These are phyloP conservation scores for Neolentinus lepideus DNA, from an alignment of 1,284 basidiomycete species.

Conservation along the genomic window DNA sequence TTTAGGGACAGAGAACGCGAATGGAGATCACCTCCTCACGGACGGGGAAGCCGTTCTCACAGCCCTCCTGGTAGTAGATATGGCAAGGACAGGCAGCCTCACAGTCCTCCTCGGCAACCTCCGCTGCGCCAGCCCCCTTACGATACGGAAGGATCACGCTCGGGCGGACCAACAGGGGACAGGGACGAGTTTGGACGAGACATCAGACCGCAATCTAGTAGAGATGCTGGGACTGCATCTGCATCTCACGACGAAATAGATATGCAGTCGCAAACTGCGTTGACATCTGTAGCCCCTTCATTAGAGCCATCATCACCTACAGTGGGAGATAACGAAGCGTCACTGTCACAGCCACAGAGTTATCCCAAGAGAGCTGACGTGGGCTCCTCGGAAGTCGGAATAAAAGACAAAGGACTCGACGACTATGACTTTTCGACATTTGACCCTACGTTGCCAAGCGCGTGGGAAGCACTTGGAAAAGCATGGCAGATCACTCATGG, in stretches of 20 bases:
- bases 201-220: slow-evolving; percentile 47
- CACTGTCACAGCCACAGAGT: not conserved
- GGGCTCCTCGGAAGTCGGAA: slow-evolving; percentile 23
- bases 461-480: slow-evolving; percentile 70
- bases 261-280: slow-evolving; percentile 6
- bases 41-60: slow-evolving; percentile 56
- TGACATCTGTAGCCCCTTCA: slow-evolving; percentile 6
- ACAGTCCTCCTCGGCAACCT: slow-evolving; percentile 47
- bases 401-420: slow-evolving; percentile 43
- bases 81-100: slow-evolving; percentile 37
- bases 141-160: slow-evolving; percentile 15
- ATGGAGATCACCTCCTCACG: slow-evolving; percentile 30
- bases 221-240: slow-evolving; percentile 19
- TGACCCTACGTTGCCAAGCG: slow-evolving; percentile 58
- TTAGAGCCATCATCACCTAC: slow-evolving; percentile 2
- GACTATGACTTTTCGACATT: slow-evolving; percentile 62
- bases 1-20: slow-evolving; percentile 45
- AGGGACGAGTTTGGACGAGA: slow-evolving; percentile 82
- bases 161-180: slow-evolving; percentile 25
- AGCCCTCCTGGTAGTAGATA: slow-evolving; percentile 55
- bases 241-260: slow-evolving; percentile 21
- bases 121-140: slow-evolving; percentile 6
- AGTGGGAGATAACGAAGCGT: not conserved
- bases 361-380: not conserved
- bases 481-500: slow-evolving; percentile 67